Conservation (phyloP, 148 eudicot species). For the Pharnaceum exiguum region DNA sequence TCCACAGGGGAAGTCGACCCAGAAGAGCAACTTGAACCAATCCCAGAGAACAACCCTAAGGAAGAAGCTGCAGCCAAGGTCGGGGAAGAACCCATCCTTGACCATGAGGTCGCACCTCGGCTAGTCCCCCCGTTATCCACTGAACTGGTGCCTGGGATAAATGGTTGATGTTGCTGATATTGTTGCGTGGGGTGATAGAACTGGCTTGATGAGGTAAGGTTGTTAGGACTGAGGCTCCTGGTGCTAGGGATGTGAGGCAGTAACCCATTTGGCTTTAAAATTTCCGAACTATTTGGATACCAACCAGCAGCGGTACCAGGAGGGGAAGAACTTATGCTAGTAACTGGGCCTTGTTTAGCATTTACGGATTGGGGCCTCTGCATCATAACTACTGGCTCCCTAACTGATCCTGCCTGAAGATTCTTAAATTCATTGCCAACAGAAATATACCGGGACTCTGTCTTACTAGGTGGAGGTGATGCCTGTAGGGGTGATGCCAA, state of each 20-base stretch:
- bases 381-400: constrained; percentile 80
- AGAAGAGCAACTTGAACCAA: constrained; percentile 55
- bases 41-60: constrained; percentile 80
- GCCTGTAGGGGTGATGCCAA: constrained; percentile 52
- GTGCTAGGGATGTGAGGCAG: constrained; percentile 43
- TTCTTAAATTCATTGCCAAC: constrained; percentile 56
- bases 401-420: constrained; percentile 53
- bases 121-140: constrained; percentile 37
- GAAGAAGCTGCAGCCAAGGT: constrained; percentile 74
- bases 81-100: constrained; percentile 41
- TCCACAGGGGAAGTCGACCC: constrained; percentile 78
- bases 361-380: constrained; percentile 72
- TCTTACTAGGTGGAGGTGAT: constrained; percentile 46
- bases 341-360: constrained; percentile 36
- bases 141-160: constrained; percentile 35
- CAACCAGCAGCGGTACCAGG: constrained; percentile 41
- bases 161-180: constrained; percentile 33
- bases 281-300: constrained; percentile 52
- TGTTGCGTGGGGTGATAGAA: constrained; percentile 48
- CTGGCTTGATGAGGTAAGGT: constrained; percentile 43
- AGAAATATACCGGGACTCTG: constrained; percentile 40
- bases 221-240: constrained; percentile 43
- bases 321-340: constrained; percentile 58
- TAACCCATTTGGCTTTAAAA: constrained; percentile 47
- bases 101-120: constrained; percentile 37